Base-by-base conservation (phyloP, 2,329 filamentous ascomycete species). In the Parastagonospora nodorum region DNA sequence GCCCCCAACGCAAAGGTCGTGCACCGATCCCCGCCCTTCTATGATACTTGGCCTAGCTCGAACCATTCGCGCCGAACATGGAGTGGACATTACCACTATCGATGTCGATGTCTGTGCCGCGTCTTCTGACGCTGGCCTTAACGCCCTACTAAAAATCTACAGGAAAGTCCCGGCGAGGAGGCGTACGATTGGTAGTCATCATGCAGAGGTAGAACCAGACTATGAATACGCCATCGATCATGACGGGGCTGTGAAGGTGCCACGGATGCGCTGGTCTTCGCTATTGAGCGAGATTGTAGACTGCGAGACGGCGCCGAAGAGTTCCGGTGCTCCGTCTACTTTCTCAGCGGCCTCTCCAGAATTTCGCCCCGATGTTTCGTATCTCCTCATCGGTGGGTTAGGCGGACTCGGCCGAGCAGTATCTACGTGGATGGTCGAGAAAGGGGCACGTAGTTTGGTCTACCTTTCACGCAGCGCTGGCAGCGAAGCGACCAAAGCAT, bases 11-110 rank as follows among this genome's bases (percentile, higher is more conserved):
- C 61, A 72, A 31, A 42, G 66, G 1, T 14, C 41, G 6, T 68
- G 62, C 46, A 27, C n/a, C 2, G 66, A 75, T 14, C 71, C 73
- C 2, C 36, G 61, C 2, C 72, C 56, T 44, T 59, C 49, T 0
- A 64, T 66, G 28, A 55, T 65, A 5, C 32, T 67, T 5, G 73
- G 73, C 7, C 27, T 67, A 1, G 58, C 67, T 2, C 56, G 73
- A 2, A 63, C 62, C 0, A 53, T 72, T 7, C 66, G 72, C 0
- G 45, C 54, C 0, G 73, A 75, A 48, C 32, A 65, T 31, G 14
- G 36, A 0, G 35, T 67, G 0, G 58, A 64, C 24, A 59, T 74
- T 39, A 68, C 63, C 2, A 71, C 65, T 0, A 48, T 39, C 4
- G 60, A 68, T 41, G 32, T 58, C 0, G 57, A 66, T n/a, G 24